Evolutionary conservation across 352 stramenopile species (phyloP).

Genomic region (Elongisporangium senticosum): DNA sequence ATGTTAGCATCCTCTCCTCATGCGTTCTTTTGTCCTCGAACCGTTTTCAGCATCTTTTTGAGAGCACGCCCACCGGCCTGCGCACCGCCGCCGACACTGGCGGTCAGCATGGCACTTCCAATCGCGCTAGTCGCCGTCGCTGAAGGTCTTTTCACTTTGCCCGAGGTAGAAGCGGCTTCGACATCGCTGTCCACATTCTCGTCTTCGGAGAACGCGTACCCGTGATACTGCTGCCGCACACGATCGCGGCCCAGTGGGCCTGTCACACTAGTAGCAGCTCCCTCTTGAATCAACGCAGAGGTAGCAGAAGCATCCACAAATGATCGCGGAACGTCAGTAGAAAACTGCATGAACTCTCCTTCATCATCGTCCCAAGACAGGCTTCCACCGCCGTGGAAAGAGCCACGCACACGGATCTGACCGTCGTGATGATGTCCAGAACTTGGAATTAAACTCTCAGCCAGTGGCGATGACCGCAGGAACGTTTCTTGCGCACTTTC

Average conservation of each 20-base stretch:
- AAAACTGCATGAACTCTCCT: slow-evolving; percentile 1
- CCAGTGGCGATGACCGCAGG: slow-evolving; percentile 48
- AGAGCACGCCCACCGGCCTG: slow-evolving; percentile 23
- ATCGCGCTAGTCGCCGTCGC: slow-evolving; percentile 14
- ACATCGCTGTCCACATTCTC: slow-evolving; percentile 70
- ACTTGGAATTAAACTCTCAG: slow-evolving; percentile 43
- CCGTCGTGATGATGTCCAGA: slow-evolving; percentile 13
- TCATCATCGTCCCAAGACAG: slow-evolving; percentile 7
- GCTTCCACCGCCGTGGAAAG: slow-evolving; percentile 32
- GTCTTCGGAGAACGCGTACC: slow-evolving; percentile 77
- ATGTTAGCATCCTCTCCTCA: neutral
- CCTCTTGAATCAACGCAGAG: slow-evolving; percentile 8
- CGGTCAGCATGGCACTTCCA: slow-evolving; percentile 7
- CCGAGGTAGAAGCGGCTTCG: slow-evolving; percentile 25
- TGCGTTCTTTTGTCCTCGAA: slow-evolving; percentile 67
- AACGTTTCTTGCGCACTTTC: slow-evolving; percentile 54
- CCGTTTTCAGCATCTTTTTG: slow-evolving; percentile 79
- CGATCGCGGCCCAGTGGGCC: neutral
- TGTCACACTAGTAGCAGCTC: neutral
- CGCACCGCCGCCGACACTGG: slow-evolving; percentile 12
- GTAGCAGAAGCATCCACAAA: slow-evolving; percentile 12
- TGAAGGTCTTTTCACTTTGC: slow-evolving; percentile 3
- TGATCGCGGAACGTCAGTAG: slow-evolving; percentile 8
- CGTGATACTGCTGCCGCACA: slow-evolving; percentile 43
- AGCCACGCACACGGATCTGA: slow-evolving; percentile 51